phyloP scores from a whole-genome alignment of 306 rosid species.

The Chamaecrista fasciculata region DNA sequence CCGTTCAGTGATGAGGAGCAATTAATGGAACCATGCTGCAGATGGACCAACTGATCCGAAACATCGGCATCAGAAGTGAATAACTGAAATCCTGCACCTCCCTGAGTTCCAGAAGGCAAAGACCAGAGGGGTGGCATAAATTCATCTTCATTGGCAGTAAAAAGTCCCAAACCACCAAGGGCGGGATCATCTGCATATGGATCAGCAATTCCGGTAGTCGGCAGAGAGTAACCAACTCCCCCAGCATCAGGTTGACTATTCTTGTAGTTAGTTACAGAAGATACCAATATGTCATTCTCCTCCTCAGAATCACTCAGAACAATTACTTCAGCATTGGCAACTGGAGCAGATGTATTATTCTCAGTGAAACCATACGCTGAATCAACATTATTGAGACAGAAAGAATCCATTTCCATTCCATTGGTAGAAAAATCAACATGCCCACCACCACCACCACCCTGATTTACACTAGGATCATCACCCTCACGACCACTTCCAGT shows the following conservation, averaged over 20 bases:
- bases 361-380: slow-evolving; percentile 61
- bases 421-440: slow-evolving; percentile 63
- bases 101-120: slow-evolving; percentile 66
- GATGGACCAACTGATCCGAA: slow-evolving; percentile 59
- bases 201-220: slow-evolving; percentile 58
- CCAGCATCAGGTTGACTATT: slow-evolving; percentile 49
- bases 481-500: slow-evolving; percentile 85
- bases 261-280: slow-evolving; percentile 45
- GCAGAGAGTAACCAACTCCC: slow-evolving; percentile 51
- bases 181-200: slow-evolving; percentile 63
- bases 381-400: slow-evolving; percentile 54
- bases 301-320: slow-evolving; percentile 94
- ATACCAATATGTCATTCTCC: slow-evolving; percentile 54
- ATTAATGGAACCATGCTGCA: slow-evolving; percentile 62
- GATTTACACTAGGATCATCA: slow-evolving; percentile 92
- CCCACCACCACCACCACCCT: slow-evolving; percentile 72
- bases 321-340: slow-evolving; percentile 65
- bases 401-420: slow-evolving; percentile 77
- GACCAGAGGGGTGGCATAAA: slow-evolving; percentile 63
- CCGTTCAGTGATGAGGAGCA: slow-evolving; percentile 79
- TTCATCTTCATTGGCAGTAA: slow-evolving; percentile 59
- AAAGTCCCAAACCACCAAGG: slow-evolving; percentile 68
- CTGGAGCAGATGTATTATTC: slow-evolving; percentile 47
- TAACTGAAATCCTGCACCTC: slow-evolving; percentile 74
- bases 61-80: slow-evolving; percentile 76